Evolutionary conservation across 2,329 filamentous ascomycete genomes (phyloP).

Genomic region (Penicillium brasilianum): DNA sequence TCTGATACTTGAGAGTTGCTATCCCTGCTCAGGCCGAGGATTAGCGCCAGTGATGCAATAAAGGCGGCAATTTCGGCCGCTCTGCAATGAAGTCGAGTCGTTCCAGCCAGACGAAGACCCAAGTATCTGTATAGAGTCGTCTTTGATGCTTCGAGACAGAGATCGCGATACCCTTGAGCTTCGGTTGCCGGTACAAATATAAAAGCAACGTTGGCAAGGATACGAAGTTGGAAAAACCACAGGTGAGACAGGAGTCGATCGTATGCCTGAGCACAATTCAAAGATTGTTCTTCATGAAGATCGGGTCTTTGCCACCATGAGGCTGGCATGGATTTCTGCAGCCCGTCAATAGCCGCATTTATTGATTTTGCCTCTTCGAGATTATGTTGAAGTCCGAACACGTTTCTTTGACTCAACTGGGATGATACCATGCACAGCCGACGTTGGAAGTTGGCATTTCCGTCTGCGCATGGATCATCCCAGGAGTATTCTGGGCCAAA

Average conservation of each 20-base stretch:
- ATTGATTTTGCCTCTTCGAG: neutral
- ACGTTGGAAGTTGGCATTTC: constrained; percentile 1
- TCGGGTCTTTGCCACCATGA: neutral
- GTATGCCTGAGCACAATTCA: neutral
- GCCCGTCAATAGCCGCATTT: neutral
- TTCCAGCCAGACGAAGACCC: neutral
- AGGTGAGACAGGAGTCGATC: neutral
- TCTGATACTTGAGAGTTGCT: neutral
- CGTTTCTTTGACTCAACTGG: neutral
- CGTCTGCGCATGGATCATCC: neutral
- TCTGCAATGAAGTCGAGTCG: neutral
- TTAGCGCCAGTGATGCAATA: neutral
- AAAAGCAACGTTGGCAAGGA: neutral
- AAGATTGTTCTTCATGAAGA: neutral
- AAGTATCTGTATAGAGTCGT: neutral
- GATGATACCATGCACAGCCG: neutral
- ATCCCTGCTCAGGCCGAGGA: neutral
- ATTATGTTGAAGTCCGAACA: neutral
- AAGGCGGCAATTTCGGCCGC: neutral
- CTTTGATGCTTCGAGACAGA: neutral
- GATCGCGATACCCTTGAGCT: neutral
- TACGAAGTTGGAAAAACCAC: neutral
- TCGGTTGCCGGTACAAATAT: neutral
- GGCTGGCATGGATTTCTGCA: neutral
- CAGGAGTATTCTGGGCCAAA: neutral